Conservation (phyloP, 371 early-diverging fungal species). For the Dichotomocladium elegans region DNA sequence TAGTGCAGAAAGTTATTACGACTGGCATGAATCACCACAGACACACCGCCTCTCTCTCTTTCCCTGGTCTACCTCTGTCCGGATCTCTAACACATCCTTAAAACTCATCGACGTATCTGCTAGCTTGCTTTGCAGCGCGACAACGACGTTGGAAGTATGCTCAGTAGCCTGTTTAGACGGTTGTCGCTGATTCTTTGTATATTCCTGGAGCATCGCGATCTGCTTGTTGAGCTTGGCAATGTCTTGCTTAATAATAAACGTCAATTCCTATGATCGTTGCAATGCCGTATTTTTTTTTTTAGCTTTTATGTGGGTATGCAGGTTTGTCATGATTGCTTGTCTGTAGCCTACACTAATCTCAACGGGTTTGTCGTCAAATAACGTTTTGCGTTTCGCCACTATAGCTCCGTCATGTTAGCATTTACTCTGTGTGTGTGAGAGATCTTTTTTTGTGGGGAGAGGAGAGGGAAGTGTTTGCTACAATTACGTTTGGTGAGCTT, state of each 20-base stretch:
- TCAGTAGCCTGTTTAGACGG: constrained; percentile 77
- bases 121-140: constrained; percentile 85
- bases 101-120: constrained; percentile 87
- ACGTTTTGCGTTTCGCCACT: constrained; percentile 74
- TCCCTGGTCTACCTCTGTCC: constrained; percentile 65
- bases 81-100: constrained; percentile 89
- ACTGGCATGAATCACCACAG: background rate
- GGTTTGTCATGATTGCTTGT: background rate
- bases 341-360: constrained; percentile 61
- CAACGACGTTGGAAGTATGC: constrained; percentile 91
- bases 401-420: constrained; percentile 2
- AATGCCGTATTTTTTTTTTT: background rate
- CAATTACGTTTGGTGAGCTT: constrained; percentile 64
- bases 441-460: too few species aligned
- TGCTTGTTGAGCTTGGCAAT: constrained; percentile 90
- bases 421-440: background rate
- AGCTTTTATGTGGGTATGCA: background rate
- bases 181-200: constrained; percentile 47
- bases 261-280: constrained; percentile 70
- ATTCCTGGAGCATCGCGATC: constrained; percentile 79
- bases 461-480: background rate
- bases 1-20: background rate
- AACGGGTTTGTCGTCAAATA: constrained; percentile 73
- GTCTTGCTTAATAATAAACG: constrained; percentile 92
- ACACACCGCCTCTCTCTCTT: background rate